phyloP scores from a whole-genome alignment of 306 rosid species.

The Ormosia emarginata region DNA sequence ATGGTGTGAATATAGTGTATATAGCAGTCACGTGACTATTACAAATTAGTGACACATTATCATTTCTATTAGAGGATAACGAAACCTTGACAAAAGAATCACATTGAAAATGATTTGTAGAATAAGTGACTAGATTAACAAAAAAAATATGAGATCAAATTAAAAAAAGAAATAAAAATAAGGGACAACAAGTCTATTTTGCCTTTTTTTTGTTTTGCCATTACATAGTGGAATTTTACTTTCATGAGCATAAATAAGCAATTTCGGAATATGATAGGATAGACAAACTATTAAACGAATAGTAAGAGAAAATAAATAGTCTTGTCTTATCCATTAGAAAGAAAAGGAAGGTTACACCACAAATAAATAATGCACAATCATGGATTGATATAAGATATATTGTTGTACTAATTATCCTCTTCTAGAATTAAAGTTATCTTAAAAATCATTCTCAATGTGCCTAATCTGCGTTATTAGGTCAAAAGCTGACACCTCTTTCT shows the following conservation, averaged over 20 bases:
- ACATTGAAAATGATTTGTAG: too few relatives aligned
- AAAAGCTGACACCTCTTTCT: constrained; percentile 42
- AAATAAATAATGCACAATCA: neutral
- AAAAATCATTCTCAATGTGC: neutral
- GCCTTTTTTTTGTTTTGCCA: too few relatives aligned
- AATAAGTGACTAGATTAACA: too few relatives aligned
- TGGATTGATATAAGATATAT: neutral
- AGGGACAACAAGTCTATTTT: too few relatives aligned
- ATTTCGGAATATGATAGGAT: neutral
- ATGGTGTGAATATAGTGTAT: too few relatives aligned
- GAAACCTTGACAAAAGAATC: too few relatives aligned
- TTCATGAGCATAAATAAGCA: neutral
- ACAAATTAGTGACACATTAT: too few relatives aligned
- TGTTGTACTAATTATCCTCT: constrained; percentile 6
- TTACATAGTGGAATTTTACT: neutral
- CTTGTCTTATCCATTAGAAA: constrained; percentile 15
- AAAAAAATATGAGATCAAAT: too few relatives aligned
- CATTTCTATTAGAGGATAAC: too few relatives aligned
- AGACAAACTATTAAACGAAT: neutral
- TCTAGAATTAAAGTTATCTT: neutral
- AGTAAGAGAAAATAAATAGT: neutral
- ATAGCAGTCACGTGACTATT: too few relatives aligned
- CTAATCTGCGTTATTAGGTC: constrained; percentile 29
- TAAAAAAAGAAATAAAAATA: too few relatives aligned
- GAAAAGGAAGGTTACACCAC: neutral